Percentiles rank a stretch among this genome's conserved stretches.
These are phyloP conservation scores for Sporobolomyces pararoseus DNA, from an alignment of 768 basidiomycete species.

Conservation along the genomic window DNA sequence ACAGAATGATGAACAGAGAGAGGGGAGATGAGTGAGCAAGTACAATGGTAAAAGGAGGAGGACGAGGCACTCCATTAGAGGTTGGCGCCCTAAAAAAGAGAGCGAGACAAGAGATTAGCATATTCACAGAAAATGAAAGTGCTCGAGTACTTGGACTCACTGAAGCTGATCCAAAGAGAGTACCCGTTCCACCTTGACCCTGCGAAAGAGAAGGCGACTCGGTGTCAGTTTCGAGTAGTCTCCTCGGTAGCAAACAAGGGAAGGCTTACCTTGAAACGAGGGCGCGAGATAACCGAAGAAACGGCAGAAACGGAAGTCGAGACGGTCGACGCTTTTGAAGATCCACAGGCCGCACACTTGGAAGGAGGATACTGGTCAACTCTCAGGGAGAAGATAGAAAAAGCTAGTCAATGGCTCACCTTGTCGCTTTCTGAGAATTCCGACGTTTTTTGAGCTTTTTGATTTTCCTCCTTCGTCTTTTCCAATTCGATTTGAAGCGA, in stretches of 20 bases:
- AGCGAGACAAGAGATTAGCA: not conserved
- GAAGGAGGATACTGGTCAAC: not conserved
- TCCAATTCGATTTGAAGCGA: conserved; percentile 20
- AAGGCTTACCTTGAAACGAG: conserved; percentile 19
- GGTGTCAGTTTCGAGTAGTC: too few relatives aligned
- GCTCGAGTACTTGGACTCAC: not conserved
- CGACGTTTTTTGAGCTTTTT: not conserved
- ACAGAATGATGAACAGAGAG: not conserved
- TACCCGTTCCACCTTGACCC: conserved; percentile 6
- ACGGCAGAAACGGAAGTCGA: too few relatives aligned
- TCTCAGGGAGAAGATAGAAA: not conserved
- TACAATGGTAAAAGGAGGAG: too few relatives aligned
- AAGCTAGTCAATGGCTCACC: not conserved
- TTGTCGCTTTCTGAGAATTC: not conserved
- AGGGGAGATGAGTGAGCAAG: too few relatives aligned
- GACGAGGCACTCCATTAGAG: too few relatives aligned
- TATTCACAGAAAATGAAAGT: too few relatives aligned
- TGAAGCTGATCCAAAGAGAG: conserved; percentile 9
- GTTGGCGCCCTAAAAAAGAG: not conserved
- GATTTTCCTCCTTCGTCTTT: conserved; percentile 4
- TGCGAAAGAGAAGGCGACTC: not conserved
- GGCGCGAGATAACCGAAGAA: conserved; percentile 8
- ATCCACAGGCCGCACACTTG: not conserved
- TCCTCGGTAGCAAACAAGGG: too few relatives aligned
- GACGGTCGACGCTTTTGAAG: too few relatives aligned